Base-by-base conservation (phyloP, 805 yeast species). In the Lipomyces japonicus region DNA sequence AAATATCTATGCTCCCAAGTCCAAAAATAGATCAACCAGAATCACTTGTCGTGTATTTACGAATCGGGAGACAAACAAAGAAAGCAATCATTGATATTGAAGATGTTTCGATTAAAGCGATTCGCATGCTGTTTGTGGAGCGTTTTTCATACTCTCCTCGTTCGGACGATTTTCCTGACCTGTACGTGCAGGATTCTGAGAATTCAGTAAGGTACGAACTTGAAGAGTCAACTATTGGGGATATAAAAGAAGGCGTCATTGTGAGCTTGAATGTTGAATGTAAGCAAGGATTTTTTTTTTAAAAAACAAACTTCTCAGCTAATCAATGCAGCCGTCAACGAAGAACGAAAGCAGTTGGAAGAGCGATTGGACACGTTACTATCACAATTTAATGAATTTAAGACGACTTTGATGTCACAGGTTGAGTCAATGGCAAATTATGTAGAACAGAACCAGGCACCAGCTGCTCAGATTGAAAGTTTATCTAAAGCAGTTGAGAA, bases 121-220 rank as follows among this genome's bases (percentile, higher is more conserved):
- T 85, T 31, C 74, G 93, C 39, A 72, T 88, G 1, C 69, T 86
- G 22, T 91, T 91, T 63, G 86, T 90, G 4, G 96, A 91, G 61
- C 86, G 81, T 60, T 90, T 89, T 69, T 87, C 91, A 1, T 88
- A 84, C 64, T 77, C 91, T 0, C 93, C 95, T 0, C 83, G 84
- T 0, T 66, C 78, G 0, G 76, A 79, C 10, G 68, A 78, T 1
- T 87, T 88, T 58, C 97, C 97, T 0, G 85, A 82, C 10, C 77
- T 93, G 24, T 84, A 85, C 60, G 73, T 89, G 4, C 80, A 76
- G 53, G 95, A 86, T 52, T 75, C 77, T 0, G 65, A 68, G 2
- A 72, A 76, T 28, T 77, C 77, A 0, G 75, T 89, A 1, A 74
- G 83, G 1, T 93, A 86, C 63, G 96, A 91, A 64, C 68, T 91